Percentiles rank a stretch among this genome's conserved stretches.
phyloP scores from a whole-genome alignment of 164 flowering plant genomes.

The Dillenia turbinata region DNA sequence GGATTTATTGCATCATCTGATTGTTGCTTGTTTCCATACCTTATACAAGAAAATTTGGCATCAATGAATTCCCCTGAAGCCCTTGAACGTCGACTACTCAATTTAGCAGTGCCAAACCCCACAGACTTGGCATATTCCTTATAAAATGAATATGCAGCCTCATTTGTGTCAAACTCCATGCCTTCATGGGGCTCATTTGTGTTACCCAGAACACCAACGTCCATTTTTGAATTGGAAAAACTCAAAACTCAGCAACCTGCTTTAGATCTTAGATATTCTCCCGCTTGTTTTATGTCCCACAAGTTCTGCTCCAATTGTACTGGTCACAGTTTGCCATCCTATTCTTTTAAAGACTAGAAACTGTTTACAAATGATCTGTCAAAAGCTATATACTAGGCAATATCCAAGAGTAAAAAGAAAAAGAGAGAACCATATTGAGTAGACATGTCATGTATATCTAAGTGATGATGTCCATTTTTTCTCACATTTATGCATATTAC shows the following conservation, averaged over 20 bases:
- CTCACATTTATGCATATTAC: too few relatives aligned
- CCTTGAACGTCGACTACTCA: slow-evolving; percentile 50
- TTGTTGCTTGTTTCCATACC: slow-evolving; percentile 50
- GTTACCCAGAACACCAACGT: neutral
- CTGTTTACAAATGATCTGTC: too few relatives aligned
- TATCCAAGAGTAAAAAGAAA: too few relatives aligned
- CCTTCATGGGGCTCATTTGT: slow-evolving; percentile 5
- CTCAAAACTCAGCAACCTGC: slow-evolving; percentile 4
- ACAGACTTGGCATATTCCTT: slow-evolving; percentile 47
- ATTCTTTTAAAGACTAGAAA: too few relatives aligned
- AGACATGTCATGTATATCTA: too few relatives aligned
- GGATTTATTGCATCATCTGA: slow-evolving; percentile 50
- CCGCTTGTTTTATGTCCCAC: too few relatives aligned
- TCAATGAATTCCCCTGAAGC: slow-evolving; percentile 46
- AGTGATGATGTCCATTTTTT: too few relatives aligned
- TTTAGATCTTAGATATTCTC: too few relatives aligned
- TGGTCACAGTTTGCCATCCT: too few relatives aligned
- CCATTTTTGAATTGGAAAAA: slow-evolving; percentile 12
- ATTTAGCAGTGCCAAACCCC: slow-evolving; percentile 50
- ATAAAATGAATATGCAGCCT: slow-evolving; percentile 43
- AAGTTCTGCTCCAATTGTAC: too few relatives aligned
- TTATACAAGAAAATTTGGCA: slow-evolving; percentile 48
- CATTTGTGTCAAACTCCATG: slow-evolving; percentile 50
- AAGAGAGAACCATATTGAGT: too few relatives aligned
- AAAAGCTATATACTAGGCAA: too few relatives aligned